phyloP scores from a whole-genome alignment of 345 rosid genomes.

The Eucalyptus regnans region DNA sequence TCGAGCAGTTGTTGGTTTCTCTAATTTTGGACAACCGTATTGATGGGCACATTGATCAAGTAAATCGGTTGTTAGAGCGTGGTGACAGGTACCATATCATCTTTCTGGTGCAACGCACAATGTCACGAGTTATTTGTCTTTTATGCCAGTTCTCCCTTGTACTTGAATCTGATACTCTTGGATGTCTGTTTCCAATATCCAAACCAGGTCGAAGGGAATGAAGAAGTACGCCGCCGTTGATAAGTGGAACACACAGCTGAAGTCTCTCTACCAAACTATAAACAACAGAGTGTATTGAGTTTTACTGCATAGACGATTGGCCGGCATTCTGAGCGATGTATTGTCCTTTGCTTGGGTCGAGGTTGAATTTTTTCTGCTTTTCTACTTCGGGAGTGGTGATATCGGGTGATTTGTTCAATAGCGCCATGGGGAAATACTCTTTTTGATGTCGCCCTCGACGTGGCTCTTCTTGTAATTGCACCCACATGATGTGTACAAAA shows the following conservation, averaged over 20 bases:
- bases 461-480: neutral
- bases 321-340: neutral
- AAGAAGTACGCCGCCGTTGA: constrained; percentile 81
- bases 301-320: neutral
- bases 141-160: neutral
- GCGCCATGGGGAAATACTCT: neutral
- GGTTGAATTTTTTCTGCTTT: neutral
- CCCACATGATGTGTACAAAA: neutral
- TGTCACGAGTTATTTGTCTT: neutral
- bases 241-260: constrained; percentile 93
- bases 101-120: neutral
- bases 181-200: neutral
- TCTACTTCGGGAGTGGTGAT: neutral
- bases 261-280: constrained; percentile 53
- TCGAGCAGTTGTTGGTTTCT: constrained; percentile 82
- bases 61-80: constrained; percentile 81
- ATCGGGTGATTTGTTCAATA: neutral
- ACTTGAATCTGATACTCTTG: neutral
- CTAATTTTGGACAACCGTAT: constrained; percentile 86
- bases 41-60: constrained; percentile 96
- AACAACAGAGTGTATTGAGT: constrained; percentile 55
- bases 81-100: constrained; percentile 47
- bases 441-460: neutral
- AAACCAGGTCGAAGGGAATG: constrained; percentile 81
- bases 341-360: neutral